Evolutionary conservation across 2,329 filamentous ascomycete genomes (phyloP).

Genomic region (Orbilia ellipsospora): DNA sequence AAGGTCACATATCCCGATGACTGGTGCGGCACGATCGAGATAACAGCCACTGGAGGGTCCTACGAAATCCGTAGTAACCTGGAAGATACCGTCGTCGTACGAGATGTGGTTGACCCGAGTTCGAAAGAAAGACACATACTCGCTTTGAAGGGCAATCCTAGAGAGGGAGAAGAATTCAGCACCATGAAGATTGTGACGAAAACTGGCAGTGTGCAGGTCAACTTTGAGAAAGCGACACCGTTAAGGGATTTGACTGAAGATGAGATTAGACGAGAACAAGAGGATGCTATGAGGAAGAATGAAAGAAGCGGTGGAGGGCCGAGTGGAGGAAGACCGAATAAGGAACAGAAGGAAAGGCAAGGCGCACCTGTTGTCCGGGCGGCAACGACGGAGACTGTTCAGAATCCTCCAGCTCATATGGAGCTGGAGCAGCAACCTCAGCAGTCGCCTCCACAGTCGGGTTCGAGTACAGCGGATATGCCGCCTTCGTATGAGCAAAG

Average conservation of each 20-base stretch:
- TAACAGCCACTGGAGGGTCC: conserved; percentile 21
- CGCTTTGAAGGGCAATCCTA: conserved; percentile 46
- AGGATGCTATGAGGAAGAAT: conserved; percentile 20
- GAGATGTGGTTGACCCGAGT: conserved; percentile 32
- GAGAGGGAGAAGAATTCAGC: conserved; percentile 46
- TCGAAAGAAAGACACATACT: conserved; percentile 29
- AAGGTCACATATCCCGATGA: conserved; percentile 40
- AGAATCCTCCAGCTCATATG: not conserved
- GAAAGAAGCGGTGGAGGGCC: not conserved
- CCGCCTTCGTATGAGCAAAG: conserved; percentile 48
- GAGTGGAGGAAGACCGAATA: conserved; percentile 12
- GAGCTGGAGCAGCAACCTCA: conserved; percentile 1
- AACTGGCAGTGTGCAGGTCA: conserved; percentile 27
- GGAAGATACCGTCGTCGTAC: conserved; percentile 22
- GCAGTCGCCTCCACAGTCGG: not conserved
- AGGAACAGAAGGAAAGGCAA: conserved; percentile 36
- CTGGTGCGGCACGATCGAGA: conserved; percentile 48
- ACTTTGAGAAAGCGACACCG: conserved; percentile 37
- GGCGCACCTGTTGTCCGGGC: conserved; percentile 24
- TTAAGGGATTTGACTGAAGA: conserved; percentile 34
- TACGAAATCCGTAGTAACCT: conserved; percentile 35
- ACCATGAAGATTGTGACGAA: conserved; percentile 40
- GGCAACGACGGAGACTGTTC: not conserved
- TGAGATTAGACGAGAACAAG: conserved; percentile 28
- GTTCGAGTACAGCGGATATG: conserved; percentile 13